Evolutionary conservation across 495 filamentous ascomycete genomes (phyloP).

Genomic region (Trichocladium uniseriatum): DNA sequence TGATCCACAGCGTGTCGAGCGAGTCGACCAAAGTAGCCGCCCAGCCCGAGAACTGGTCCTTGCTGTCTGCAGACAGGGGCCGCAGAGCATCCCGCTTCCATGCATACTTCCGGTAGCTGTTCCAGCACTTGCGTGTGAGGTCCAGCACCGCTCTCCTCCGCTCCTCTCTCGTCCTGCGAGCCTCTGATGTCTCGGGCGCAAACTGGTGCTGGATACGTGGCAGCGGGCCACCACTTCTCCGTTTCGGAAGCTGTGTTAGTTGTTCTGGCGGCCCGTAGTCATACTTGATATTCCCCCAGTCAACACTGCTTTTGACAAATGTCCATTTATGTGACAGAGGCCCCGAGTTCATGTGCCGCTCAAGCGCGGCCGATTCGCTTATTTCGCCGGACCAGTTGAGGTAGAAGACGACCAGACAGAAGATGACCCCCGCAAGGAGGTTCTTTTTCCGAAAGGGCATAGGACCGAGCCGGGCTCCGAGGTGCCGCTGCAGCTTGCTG

Average conservation of each 20-base stretch:
- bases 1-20: constrained; percentile 84
- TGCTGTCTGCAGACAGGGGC: constrained; percentile 48
- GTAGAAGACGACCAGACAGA: not conserved
- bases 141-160: constrained; percentile 53
- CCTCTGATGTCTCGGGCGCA: constrained; percentile 42
- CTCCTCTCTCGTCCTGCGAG: constrained; percentile 45
- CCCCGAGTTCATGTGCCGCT: constrained; percentile 11
- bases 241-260: constrained; percentile 50
- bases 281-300: constrained; percentile 52
- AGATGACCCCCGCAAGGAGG: too few species aligned
- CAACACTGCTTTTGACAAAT: constrained; percentile 22
- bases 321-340: not conserved
- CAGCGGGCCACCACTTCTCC: constrained; percentile 32
- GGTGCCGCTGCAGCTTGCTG: too few species aligned
- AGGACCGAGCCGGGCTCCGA: too few species aligned
- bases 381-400: not conserved
- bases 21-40: constrained; percentile 80
- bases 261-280: constrained; percentile 46
- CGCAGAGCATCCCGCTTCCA: constrained; percentile 72
- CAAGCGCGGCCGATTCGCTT: constrained; percentile 1
- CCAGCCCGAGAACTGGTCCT: constrained; percentile 75
- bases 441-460: too few species aligned
- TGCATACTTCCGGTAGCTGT: constrained; percentile 61
- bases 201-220: constrained; percentile 63
- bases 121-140: constrained; percentile 62